Evolutionary conservation across 169 alveolate species (phyloP).

Genomic region (Eimeria falciformis): DNA sequence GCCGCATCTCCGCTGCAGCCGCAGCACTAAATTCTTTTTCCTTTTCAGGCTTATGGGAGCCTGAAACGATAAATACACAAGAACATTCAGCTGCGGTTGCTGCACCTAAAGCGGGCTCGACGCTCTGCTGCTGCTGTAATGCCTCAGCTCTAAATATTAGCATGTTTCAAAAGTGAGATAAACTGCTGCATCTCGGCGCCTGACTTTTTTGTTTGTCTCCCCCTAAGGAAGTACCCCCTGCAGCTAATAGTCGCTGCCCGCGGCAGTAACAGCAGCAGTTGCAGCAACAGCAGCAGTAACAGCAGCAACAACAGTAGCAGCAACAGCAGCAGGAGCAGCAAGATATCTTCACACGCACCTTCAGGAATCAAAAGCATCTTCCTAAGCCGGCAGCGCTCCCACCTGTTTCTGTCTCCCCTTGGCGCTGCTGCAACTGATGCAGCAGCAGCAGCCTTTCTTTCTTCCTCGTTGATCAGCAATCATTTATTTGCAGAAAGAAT

Average conservation of each 20-base stretch:
- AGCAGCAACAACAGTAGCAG: slow-evolving; percentile 19
- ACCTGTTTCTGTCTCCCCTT: background rate
- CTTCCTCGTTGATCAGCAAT: background rate
- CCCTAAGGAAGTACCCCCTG: too few relatives aligned
- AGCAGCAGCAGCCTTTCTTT: background rate
- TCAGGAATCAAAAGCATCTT: background rate
- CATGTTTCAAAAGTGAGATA: background rate
- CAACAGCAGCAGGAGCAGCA: background rate
- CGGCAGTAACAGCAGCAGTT: too few relatives aligned
- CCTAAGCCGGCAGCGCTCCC: background rate
- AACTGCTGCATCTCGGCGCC: background rate
- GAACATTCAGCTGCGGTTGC: slow-evolving; percentile 16
- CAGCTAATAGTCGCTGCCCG: too few relatives aligned
- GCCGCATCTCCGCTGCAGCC: background rate
- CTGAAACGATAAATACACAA: background rate
- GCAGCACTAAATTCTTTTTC: background rate
- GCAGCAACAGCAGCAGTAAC: background rate
- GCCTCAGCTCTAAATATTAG: background rate
- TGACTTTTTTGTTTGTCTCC: background rate
- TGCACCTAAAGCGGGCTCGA: slow-evolving; percentile 3
- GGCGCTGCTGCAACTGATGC: background rate
- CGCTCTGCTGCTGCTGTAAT: background rate
- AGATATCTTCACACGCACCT: background rate
- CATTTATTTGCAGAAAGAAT: background rate
- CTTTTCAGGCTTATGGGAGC: background rate